Base-by-base conservation (phyloP, 1,139 yeast genomes). In the Pichia terricola region DNA sequence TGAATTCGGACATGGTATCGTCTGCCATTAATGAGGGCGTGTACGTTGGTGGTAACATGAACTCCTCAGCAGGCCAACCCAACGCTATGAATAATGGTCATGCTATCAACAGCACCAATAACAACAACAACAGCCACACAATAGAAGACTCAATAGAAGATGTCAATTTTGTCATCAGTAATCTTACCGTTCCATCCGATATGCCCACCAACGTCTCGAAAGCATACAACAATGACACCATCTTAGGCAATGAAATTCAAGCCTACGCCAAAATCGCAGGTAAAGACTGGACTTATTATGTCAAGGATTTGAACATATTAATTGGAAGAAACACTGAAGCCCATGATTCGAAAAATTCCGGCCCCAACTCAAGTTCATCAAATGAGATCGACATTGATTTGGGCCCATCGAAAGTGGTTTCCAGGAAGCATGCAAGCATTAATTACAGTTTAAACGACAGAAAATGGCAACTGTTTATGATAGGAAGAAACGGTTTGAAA, bases 211-310 rank as follows among this genome's bases (percentile, higher is more conserved):
- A 71, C 52, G 81, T 76, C 22, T 56, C 64, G 2, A 44, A 45
- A 41, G 48, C 46, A 26, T 76, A 66, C 53, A 73, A 75, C 52
- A 91, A 91, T 62, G 87, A 81, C 41, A 75, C 77, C 51, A 82
- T 84, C 55, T 68, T 77, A 47, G 89, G 86, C 48, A 75, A 86
- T 34, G 95, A 87, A 60, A 91, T 91, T 25, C 95, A 88, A 64
- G 97, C 97, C 0, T 91, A 89, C 61, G 97, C 96, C 37, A 89
- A 89, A 61, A 81, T 89, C 41, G 89, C 96, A 0, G 97, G 97
- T n/a, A 70, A 73, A 37, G 79, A 77, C 56, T 91, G 98, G 97
- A 89, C 97, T 2, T 91, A 74, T 60, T 91, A 88, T 59, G 96
- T 91, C 41, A 87, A 88, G 60, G 72, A 80, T n/a, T 68, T 91